These are phyloP conservation scores for Plasmodium gonderi DNA, from an alignment of 169 alveolate genomes.

Conservation along the genomic window DNA sequence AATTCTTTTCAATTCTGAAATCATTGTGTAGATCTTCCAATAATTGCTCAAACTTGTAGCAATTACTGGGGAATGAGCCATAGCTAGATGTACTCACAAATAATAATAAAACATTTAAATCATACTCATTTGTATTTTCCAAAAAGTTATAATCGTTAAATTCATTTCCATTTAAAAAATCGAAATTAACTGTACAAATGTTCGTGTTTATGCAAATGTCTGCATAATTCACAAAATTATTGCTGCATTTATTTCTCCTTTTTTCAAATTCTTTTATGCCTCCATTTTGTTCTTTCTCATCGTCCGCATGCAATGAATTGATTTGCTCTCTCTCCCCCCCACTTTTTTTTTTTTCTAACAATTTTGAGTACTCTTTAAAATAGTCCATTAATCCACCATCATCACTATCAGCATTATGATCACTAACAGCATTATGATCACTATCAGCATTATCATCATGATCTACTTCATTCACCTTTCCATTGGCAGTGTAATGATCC, in stretches of 20 bases:
- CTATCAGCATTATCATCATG: neutral
- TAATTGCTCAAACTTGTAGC: constrained; percentile 30
- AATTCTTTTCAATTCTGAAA: constrained; percentile 29
- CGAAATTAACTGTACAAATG: neutral
- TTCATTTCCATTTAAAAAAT: constrained; percentile 36
- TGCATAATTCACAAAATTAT: constrained; percentile 11
- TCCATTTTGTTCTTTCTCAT: neutral
- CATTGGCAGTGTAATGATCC: neutral
- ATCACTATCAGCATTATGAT: no score
- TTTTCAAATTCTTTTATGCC: neutral
- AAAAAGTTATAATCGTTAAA: constrained; percentile 24
- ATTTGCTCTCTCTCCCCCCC: neutral
- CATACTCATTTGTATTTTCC: constrained; percentile 11
- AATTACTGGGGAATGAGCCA: constrained; percentile 55
- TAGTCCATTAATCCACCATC: neutral
- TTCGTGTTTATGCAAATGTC: constrained; percentile 7
- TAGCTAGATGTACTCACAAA: constrained; percentile 58
- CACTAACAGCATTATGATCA: no score
- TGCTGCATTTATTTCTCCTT: neutral
- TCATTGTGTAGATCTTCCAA: constrained; percentile 31
- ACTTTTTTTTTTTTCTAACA: neutral
- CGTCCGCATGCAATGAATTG: neutral
- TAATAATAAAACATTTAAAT: constrained; percentile 44
- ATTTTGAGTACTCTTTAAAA: neutral
- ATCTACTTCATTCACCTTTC: neutral